Evolutionary conservation across 176 grass and related monocot species (phyloP).

Genomic region (Poa pratensis): DNA sequence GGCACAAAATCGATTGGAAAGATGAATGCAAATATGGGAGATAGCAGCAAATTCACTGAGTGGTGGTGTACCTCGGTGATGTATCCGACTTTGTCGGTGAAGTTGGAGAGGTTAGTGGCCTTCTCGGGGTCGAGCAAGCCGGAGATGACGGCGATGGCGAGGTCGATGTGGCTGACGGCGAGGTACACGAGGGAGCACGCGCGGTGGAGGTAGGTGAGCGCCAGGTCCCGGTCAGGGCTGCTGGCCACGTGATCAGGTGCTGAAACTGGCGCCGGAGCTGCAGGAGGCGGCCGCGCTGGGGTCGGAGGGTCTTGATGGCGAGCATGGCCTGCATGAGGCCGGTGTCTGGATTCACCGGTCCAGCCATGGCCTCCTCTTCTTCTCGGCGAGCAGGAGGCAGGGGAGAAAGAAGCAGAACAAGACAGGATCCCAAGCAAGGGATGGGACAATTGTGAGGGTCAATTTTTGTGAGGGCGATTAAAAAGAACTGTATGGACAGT

Average conservation of each 20-base stretch:
- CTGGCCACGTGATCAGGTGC: background rate
- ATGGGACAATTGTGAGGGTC: too few relatives aligned
- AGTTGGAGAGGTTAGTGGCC: background rate
- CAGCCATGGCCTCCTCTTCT: background rate
- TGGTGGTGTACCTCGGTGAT: background rate
- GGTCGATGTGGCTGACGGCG: background rate
- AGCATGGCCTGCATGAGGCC: background rate
- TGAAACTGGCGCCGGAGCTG: background rate
- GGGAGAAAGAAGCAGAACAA: background rate
- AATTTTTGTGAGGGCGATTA: too few relatives aligned
- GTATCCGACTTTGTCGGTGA: background rate
- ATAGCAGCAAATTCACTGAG: too few relatives aligned
- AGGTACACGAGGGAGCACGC: background rate
- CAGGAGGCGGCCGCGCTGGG: background rate
- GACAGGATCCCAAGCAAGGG: too few relatives aligned
- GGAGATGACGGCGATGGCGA: background rate
- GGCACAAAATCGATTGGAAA: too few relatives aligned
- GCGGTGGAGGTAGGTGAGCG: conserved; percentile 1
- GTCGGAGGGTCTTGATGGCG: background rate
- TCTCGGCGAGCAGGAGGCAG: background rate
- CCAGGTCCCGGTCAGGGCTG: background rate
- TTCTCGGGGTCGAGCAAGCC: background rate
- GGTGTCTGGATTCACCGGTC: background rate
- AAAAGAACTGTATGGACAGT: too few relatives aligned
- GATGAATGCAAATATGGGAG: too few relatives aligned